Evolutionary conservation across 73 alveolate species (phyloP).

Genomic region (Paramecium sonneborni): DNA sequence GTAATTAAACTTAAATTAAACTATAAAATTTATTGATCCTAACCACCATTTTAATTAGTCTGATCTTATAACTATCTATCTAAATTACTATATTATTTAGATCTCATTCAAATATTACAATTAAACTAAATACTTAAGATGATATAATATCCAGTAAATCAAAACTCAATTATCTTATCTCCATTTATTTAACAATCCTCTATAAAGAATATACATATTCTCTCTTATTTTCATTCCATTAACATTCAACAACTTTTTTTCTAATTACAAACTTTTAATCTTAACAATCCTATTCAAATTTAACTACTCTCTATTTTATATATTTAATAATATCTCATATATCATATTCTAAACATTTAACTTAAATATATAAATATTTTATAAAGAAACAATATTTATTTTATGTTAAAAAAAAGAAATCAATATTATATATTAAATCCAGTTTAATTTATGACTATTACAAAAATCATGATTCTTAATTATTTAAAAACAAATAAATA

Average conservation of each 20-base stretch:
- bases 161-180: too few relatives aligned
- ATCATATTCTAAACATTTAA: neutral
- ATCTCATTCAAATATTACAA: neutral
- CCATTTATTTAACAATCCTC: too few relatives aligned
- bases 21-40: neutral
- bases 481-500: conserved; percentile 11
- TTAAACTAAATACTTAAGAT: neutral
- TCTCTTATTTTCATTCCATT: too few relatives aligned
- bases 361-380: neutral
- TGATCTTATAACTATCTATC: neutral
- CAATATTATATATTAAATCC: neutral
- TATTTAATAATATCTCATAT: neutral
- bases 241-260: too few relatives aligned
- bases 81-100: too few relatives aligned
- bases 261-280: too few relatives aligned
- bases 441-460: neutral
- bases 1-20: neutral
- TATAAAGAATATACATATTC: too few relatives aligned
- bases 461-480: neutral
- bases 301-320: too few relatives aligned
- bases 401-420: neutral
- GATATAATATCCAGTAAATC: neutral
- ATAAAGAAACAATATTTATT: neutral
- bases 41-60: neutral
- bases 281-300: too few relatives aligned